Evolutionary conservation across 257 asterid species (phyloP), one percentile per base, ranked within the genome.

Genomic region (Nicotiana knightiana): DNA sequence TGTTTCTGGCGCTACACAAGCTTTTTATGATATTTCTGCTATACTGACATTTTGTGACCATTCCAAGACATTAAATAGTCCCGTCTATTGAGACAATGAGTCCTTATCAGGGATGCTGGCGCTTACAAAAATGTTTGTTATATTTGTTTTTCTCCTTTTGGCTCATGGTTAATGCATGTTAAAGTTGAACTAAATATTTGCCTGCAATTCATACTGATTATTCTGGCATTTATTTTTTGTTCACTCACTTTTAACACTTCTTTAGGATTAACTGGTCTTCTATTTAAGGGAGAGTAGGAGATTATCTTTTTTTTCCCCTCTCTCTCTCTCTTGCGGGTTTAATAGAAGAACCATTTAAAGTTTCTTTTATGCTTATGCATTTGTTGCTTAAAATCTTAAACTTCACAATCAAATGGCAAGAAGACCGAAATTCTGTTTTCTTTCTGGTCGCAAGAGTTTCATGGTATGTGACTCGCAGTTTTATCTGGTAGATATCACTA

Each of bases 401-500:
- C 71, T 64, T 58, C 67, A 58, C 26, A 46, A 39, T 37, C 21
- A 24, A 30, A 1, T 6, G 63, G 58, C 57, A 12, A 54, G 66
- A 26, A n/a, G 30, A 48, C 11, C 35, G 28, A 6, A 73, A 24
- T 46, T 9, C 16, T 39, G 48, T 76, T 65, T 0, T 54, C 86
- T 67, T 64, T 67, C 55, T 4, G 58, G 77, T 63, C 32, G 37
- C 59, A 46, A 82, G 24, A 67, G 32, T 82, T 71, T 77, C 84
- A 82, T 84, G 58, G 82, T 76, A 46, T 67, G 86, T 90, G 84
- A 88, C 86, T 64, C 12, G 26, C 75, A 81, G 82, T 87, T 91
- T 43, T 83, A 54, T 78, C 79, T 90, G 84, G 91, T 89, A 96
- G 99, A 90, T 96, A 86, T 96, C 98, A 85, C 97, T 93, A 82